Conservation (phyloP, 2,329 filamentous ascomycete genomes). For the Colletotrichum simmondsii region DNA sequence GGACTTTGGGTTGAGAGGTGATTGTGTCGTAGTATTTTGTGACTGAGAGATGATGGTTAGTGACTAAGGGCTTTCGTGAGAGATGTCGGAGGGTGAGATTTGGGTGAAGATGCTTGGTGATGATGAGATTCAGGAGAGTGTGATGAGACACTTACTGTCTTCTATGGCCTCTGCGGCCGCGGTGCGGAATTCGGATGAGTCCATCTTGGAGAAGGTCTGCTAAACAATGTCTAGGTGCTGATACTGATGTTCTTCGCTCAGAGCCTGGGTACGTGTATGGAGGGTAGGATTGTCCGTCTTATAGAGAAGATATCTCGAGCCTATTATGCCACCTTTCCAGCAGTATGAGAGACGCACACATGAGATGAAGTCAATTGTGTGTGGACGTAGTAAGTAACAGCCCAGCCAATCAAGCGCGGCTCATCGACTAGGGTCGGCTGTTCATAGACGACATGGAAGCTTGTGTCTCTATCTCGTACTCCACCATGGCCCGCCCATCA, state of each 20-base stretch:
- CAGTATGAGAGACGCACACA: background rate
- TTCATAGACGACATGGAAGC: background rate
- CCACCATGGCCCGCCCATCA: background rate
- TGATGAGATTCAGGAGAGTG: background rate
- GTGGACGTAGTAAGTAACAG: background rate
- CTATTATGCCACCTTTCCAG: background rate
- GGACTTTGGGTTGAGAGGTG: conserved; percentile 70
- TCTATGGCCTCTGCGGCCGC: conserved; percentile 84
- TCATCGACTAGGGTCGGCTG: background rate
- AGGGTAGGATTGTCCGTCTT: background rate
- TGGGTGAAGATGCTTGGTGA: conserved; percentile 2
- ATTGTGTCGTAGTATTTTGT: conserved; percentile 86
- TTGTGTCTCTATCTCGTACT: background rate
- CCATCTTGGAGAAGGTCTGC: conserved; percentile 63
- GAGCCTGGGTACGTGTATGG: background rate
- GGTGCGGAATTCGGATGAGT: conserved; percentile 79
- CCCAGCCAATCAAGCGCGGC: background rate
- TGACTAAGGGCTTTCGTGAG: background rate
- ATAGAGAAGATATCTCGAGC: background rate
- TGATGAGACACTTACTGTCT: conserved; percentile 71
- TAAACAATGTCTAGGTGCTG: background rate
- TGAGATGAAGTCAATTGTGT: conserved; percentile 25
- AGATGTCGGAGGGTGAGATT: background rate
- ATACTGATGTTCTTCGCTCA: background rate
- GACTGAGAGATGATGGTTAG: conserved; percentile 61